Evolutionary conservation across 163 green algal genomes (phyloP), one percentile per base, ranked within the genome.

Genomic region (Scenedesmus sp.): DNA sequence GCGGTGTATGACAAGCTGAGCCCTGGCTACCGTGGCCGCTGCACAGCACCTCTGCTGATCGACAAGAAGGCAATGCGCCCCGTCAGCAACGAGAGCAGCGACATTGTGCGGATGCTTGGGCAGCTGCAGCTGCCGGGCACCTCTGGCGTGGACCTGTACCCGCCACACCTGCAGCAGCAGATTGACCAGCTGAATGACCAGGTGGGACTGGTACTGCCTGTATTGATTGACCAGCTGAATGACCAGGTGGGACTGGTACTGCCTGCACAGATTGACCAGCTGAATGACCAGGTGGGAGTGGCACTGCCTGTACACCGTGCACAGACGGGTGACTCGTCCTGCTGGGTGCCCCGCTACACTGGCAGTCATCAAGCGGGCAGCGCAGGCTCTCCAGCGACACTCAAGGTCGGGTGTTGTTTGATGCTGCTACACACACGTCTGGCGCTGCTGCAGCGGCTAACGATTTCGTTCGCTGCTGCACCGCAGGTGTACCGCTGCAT

Each of bases 31-130:
- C 90, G 70, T 0, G 97, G 97, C 1, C 94, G 97, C 35, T 99
- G 97, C 94, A 99, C 97, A 15, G 97, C 97, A 1, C 97, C 97
- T 1, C 93, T 99, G 90, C 94, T 99, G 76, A 93, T 99, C 35
- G 97, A 99, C 94, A 81, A 46, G 42, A 37, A 53, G 20, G 43
- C 80, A 22, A 83, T 78, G 15, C 72, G 42, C 20, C 83, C 89
- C 0, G 94, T 99, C 51, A 96, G 92, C 94, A 99, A 99, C 92
- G 97, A 99, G 88, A 98, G 95, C 90, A 88, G 92, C 22, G 93
- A 97, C 87, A 98, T 99, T 56, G 61, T 98, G 76, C 93, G 93
- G 70, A 96, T 95, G 89, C 88, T 98, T 44, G 96, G 96, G 82
- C 59, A 91, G 43, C 72, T 96, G 85, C 81, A 95, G 70, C 91